Evolutionary conservation across 139 green algal genomes (phyloP), one percentile per base, ranked within the genome.

Genomic region (Chlorella sp.): DNA sequence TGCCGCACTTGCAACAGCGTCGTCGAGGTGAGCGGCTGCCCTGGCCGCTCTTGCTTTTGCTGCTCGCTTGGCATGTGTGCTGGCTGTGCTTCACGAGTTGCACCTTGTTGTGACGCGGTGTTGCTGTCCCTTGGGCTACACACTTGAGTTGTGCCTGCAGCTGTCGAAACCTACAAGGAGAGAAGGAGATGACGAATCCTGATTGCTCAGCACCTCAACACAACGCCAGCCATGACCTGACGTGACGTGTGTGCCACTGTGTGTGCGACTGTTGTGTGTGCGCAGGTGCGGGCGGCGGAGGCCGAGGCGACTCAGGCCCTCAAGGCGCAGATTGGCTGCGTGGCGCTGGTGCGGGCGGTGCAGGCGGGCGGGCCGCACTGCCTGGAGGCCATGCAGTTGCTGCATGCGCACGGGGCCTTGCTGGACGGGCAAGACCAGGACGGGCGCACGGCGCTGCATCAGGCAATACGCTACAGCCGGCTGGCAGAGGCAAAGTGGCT

Each of bases 351-450:
- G 49, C 72, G 72, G 1, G 72, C 72, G 34, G 77, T 82, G 30
- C 77, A 82, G 50, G 77, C 77, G 26, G 75, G 75, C 29, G 77
- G 72, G 6, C 35, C 72, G 22, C 68, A 76, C 61, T 82, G 77
- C 62, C 1, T 74, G 33, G 68, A 75, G 31, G 72, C 72, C 33
- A 74, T 79, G 67, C 68, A 79, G 72, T 61, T 82, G 49, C 67
- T 82, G 30, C 71, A 76, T 22, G 55, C 35, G 34, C 62, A 77
- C 50, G 76, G 76, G 32, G 76, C 76, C 17, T 49, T 82, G 59
- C 59, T 82, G 36, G 76, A 82, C 61, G 72, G 77, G n/a, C 77
- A 83, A 64, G 78, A 83, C 63, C 69, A 72, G 35, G 78, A 83
- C 49, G 78, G 78, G 10, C 78, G 73, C 27, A 83, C 78, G 0